Evolutionary conservation across 2,329 filamentous ascomycete genomes (phyloP).

Genomic region (Xenosphaeropsis pyriputrescens): DNA sequence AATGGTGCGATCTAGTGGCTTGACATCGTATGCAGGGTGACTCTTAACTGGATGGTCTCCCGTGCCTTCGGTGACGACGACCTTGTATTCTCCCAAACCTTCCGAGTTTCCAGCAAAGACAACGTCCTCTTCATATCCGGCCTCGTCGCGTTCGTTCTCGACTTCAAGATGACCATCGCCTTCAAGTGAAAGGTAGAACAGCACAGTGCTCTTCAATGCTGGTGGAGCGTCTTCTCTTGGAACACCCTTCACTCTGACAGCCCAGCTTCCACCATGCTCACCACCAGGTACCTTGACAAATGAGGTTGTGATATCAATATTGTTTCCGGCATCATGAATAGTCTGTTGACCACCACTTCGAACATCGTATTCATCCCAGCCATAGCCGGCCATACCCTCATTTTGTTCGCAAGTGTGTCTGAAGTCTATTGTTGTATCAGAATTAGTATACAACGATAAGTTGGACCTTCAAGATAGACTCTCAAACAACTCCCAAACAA

Average conservation of each 20-base stretch:
- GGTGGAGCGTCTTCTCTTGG: slow-evolving; percentile 54
- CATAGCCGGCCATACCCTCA: slow-evolving; percentile 87
- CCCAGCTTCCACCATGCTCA: slow-evolving; percentile 80
- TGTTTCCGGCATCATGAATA: slow-evolving; percentile 81
- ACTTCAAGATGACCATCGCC: slow-evolving; percentile 54
- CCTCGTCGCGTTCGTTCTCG: slow-evolving; percentile 33
- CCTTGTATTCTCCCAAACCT: slow-evolving; percentile 64
- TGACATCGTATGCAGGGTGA: slow-evolving; percentile 51
- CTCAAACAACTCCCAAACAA: neutral
- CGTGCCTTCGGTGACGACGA: slow-evolving; percentile 61
- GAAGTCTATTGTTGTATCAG: slow-evolving; percentile 41
- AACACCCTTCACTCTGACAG: slow-evolving; percentile 69
- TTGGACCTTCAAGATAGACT: neutral
- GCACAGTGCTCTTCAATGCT: slow-evolving; percentile 58
- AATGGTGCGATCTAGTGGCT: slow-evolving; percentile 62
- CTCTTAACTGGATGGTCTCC: slow-evolving; percentile 44
- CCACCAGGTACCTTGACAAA: slow-evolving; percentile 90
- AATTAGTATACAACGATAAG: slow-evolving; percentile 1
- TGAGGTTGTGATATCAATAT: slow-evolving; percentile 78
- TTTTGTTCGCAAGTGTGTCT: slow-evolving; percentile 94
- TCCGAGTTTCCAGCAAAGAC: slow-evolving; percentile 54
- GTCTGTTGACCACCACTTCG: slow-evolving; percentile 76
- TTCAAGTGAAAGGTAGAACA: slow-evolving; percentile 76
- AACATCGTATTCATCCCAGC: slow-evolving; percentile 95
- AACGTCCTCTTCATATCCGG: slow-evolving; percentile 46